Base-by-base conservation (phyloP, 1,284 basidiomycete genomes). In the Apiotrichum gracile region DNA sequence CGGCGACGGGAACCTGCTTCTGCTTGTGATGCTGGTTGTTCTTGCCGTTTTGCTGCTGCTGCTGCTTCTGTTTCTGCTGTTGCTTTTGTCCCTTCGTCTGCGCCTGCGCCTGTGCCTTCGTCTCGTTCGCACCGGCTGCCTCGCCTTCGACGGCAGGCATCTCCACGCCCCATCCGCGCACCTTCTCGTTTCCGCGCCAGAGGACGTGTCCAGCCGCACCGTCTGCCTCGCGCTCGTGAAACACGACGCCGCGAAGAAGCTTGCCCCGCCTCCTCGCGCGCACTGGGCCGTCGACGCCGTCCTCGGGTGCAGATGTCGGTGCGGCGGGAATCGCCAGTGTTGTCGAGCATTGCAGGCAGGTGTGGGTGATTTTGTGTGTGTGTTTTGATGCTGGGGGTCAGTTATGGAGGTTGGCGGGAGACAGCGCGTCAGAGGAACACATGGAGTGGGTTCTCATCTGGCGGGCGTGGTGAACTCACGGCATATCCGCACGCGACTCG, bases 391-490 rank as follows among this genome's bases (percentile, higher is more conserved):
- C 68, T 68, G 42, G 8, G 10, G 1, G 29, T n/a, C 10, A 39
- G 35, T 17, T 4, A 35, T 17, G 25, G 26, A n/a, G 5, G 12
- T 22, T 14, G 10, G 26, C 35, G 14, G 21, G 25, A 22, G 40
- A 42, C 19, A 24, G 21, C 17, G 22, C 35, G n/a, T 22, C 6
- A 2, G 21, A 12, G 27, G 4, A n/a, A n/a, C n/a, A n/a, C n/a
- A n/a, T n/a, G n/a, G n/a, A n/a, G n/a, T n/a, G n/a, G n/a, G n/a
- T n/a, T n/a, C n/a, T n/a, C n/a, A n/a, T n/a, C n/a, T n/a, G n/a
- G n/a, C n/a, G n/a, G n/a, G n/a, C n/a, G n/a, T n/a, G n/a, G 25
- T 9, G 25, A 10, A 61, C 67, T 62, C 48, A 71, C 70, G 62
- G 34, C 65, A 48, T 40, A 69, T 65, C 17, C 71, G 61, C 6